Conservation (phyloP, 2,329 filamentous ascomycete genomes). For the Bipolaris sorokiniana region DNA sequence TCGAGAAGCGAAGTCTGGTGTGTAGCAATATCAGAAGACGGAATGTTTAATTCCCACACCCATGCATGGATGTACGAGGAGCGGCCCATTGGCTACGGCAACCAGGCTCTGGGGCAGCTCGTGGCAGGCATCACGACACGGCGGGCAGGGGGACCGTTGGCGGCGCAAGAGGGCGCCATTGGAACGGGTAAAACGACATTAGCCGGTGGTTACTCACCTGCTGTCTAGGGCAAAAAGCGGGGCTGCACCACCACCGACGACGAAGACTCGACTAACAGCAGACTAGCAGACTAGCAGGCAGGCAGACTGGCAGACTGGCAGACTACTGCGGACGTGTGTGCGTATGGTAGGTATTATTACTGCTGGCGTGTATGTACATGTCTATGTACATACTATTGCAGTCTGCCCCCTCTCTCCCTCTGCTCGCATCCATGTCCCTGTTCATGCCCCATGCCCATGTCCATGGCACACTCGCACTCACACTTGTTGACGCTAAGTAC, state of each 20-base stretch:
- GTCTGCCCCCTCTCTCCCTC: too few species aligned
- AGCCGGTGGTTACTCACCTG: constrained; percentile 13
- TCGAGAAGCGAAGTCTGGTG: constrained; percentile 49
- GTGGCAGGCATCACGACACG: constrained; percentile 17
- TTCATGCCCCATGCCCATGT: neutral
- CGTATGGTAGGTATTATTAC: neutral
- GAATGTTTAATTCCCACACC: constrained; percentile 37
- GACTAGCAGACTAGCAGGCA: too few species aligned
- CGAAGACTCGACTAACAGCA: too few species aligned
- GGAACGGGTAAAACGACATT: constrained; percentile 14
- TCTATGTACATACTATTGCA: too few species aligned
- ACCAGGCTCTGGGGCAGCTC: constrained; percentile 24
- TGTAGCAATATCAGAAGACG: constrained; percentile 41
- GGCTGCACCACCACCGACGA: neutral
- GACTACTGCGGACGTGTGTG: too few species aligned
- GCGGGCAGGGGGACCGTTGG: constrained; percentile 5
- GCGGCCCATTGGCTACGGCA: constrained; percentile 32
- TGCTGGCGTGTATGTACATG: neutral
- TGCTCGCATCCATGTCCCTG: too few species aligned
- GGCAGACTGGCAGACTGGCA: too few species aligned
- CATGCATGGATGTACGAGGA: constrained; percentile 23
- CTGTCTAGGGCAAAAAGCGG: neutral
- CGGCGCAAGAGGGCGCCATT: constrained; percentile 5
- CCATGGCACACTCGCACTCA: neutral
- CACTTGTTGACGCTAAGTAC: too few species aligned